Base-by-base conservation (phyloP, 2,329 filamentous ascomycete species). In the Fusarium zealandicum region DNA sequence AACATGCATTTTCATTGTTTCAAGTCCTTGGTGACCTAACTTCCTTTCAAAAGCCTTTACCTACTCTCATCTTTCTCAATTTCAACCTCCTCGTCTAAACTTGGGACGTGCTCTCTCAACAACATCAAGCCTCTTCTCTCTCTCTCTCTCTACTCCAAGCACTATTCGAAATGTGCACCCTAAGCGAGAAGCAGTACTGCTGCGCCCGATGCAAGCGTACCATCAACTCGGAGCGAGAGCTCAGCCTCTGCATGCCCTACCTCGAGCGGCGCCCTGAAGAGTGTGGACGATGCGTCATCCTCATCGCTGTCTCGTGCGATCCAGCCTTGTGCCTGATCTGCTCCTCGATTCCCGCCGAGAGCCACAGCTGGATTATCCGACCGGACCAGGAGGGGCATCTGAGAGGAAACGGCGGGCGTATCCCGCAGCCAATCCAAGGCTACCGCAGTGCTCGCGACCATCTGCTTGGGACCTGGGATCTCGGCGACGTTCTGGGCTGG, bases 281-380 rank as follows among this genome's bases (percentile, higher is more conserved):
- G 14, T 46, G 32, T 25, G 17, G 16, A 13, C 22, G 13, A 11
- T 6, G 2, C 33, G 14, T 47, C 35, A 20, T 30, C 22, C n/a
- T 35, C 22, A 14, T 30, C 14, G 6, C 25, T 22, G 32, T 37
- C 33, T 6, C 16, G 8, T 37, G 43, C 43, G 43, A 46, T 9
- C 43, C 43, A 4, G 43, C 43, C 22, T 33, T 46, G 13, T 46
- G 43, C 13, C 12, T 46, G 32, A n/a, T 17, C 22, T 46, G 43
- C 32, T 22, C 35, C 35, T 6, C 10, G 4, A 22, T 12, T 3
- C 17, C 22, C 8, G 8, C 17, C 17, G 10, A 13, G 11, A 22
- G 10, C 35, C n/a, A 37, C 18, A 9, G 35, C 5, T 37, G 35
- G 35, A 18, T 37, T 4, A 12, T 13, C 3, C 11, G 22, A 11